A percentile compares a stretch with the other conserved stretches of the same genome.
Evolutionary conservation across 2,329 filamentous ascomycete genomes (phyloP).

Genomic region (Cucurbitaria berberidis): DNA sequence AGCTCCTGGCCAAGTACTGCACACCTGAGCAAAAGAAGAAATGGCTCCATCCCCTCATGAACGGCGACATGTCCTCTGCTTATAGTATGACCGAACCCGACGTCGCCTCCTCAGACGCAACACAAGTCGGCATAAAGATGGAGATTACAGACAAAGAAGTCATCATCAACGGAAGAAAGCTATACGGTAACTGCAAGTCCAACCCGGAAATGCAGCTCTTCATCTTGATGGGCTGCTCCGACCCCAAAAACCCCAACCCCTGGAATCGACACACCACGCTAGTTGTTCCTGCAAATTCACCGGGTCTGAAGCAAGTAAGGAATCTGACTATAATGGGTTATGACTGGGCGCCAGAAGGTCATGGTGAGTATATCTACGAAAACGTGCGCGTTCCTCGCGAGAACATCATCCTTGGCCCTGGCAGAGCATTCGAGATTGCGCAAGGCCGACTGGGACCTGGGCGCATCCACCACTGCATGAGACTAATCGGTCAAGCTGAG

Average conservation of each 20-base stretch:
- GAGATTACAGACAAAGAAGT: slow-evolving; percentile 47
- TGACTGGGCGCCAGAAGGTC: slow-evolving; percentile 52
- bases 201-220: slow-evolving; percentile 47
- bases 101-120: slow-evolving; percentile 58
- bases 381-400: slow-evolving; percentile 50
- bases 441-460: slow-evolving; percentile 52
- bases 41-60: slow-evolving; percentile 58
- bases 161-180: slow-evolving; percentile 52
- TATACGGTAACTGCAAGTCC: slow-evolving; percentile 51
- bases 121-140: slow-evolving; percentile 53
- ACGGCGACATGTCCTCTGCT: slow-evolving; percentile 57
- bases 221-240: slow-evolving; percentile 50
- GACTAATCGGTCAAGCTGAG: slow-evolving; percentile 52
- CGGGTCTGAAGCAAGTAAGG: slow-evolving; percentile 49
- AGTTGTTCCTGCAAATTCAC: slow-evolving; percentile 48
- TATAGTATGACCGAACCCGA: slow-evolving; percentile 61
- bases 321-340: slow-evolving; percentile 53
- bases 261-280: slow-evolving; percentile 51
- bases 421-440: slow-evolving; percentile 52
- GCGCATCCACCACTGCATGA: slow-evolving; percentile 54
- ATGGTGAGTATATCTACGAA: slow-evolving; percentile 52
- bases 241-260: slow-evolving; percentile 49
- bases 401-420: slow-evolving; percentile 52
- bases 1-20: slow-evolving; percentile 60
- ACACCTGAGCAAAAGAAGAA: slow-evolving; percentile 57